These are phyloP conservation scores for Ramaria rubella DNA, from an alignment of 768 basidiomycete genomes.

Conservation along the genomic window DNA sequence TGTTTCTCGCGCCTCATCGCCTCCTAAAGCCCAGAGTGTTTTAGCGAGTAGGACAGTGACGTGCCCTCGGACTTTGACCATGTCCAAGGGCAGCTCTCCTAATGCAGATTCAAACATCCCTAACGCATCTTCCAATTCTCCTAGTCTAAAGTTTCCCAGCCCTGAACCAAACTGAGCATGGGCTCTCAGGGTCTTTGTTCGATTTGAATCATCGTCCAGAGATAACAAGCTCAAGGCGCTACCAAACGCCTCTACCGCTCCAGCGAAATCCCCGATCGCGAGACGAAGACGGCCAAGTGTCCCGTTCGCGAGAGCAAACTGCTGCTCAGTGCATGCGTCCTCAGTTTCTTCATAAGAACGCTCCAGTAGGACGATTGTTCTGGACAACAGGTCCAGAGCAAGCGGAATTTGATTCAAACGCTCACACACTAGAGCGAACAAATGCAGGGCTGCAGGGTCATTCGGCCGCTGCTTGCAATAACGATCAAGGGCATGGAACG, in stretches of 20 bases:
- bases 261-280: constrained; percentile 48
- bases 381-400: constrained; percentile 49
- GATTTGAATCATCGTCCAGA: constrained; percentile 35
- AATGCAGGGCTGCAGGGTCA: constrained; percentile 73
- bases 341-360: constrained; percentile 84
- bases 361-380: constrained; percentile 72
- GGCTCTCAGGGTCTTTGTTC: constrained; percentile 41
- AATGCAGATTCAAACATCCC: constrained; percentile 61
- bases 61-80: constrained; percentile 48
- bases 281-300: constrained; percentile 76
- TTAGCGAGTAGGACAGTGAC: constrained; percentile 76
- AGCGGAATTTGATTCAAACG: constrained; percentile 64
- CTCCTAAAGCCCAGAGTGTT: constrained; percentile 75
- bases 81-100: constrained; percentile 38
- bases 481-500: constrained; percentile 75
- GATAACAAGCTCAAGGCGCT: constrained; percentile 64
- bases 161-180: constrained; percentile 69
- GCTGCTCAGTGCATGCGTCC: constrained; percentile 66
- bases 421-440: constrained; percentile 82
- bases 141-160: constrained; percentile 60
- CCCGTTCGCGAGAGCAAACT: constrained; percentile 73
- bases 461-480: constrained; percentile 61
- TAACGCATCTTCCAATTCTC: constrained; percentile 57
- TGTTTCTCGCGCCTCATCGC: constrained; percentile 66
- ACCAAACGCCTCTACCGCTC: constrained; percentile 63